Base-by-base conservation (phyloP, 306 rosid genomes). In the Cucurbita pepo region DNA sequence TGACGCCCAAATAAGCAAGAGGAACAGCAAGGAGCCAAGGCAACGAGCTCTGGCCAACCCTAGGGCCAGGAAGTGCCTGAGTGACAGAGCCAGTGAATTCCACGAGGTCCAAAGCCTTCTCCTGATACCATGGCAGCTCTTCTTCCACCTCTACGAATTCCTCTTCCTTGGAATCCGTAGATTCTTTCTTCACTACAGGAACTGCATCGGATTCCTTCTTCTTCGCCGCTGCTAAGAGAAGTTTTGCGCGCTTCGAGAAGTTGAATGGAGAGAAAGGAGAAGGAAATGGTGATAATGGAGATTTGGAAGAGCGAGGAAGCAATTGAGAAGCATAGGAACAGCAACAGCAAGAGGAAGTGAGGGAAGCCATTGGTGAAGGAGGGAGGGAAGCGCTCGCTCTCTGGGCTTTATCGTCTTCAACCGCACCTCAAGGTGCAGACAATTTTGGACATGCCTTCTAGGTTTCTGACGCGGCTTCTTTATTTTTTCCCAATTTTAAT, bases 1-100 rank as follows among this genome's bases (percentile, higher is more conserved):
- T 84, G 22, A 93, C 67, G 61, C 85, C 86, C 2, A 76, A 88
- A 52, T 93, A 93, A 6, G 88, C 90, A 5, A 93, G 84, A 77
- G 97, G 97, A 54, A 93, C 51, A 34, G 97, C 97, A 15, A 90
- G 91, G 77, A 93, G 85, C 98, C 96, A 93, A 61, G 97, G 98
- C 51, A 93, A 82, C 3, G 94, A 83, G 72, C 88, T 93, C 77
- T 87, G 71, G 30, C 98, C 96, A 37, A 93, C 98, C 79, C 96
- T 78, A 2, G 98, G 98, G 0, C 98, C 98, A 12, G 97, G 97
- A 82, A 93, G 75, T 18, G 97, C 90, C 71, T 87, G 98, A 10
- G 98, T 86, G 19, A 90, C 96, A 0, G 98, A 86, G 38, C 98
- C 98, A 0, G 98, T 87, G 88, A 90, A 93, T 77, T 93, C 98